These are phyloP conservation scores for Aspergillus bridgeri DNA, from an alignment of 495 filamentous ascomycete genomes.

Conservation along the genomic window DNA sequence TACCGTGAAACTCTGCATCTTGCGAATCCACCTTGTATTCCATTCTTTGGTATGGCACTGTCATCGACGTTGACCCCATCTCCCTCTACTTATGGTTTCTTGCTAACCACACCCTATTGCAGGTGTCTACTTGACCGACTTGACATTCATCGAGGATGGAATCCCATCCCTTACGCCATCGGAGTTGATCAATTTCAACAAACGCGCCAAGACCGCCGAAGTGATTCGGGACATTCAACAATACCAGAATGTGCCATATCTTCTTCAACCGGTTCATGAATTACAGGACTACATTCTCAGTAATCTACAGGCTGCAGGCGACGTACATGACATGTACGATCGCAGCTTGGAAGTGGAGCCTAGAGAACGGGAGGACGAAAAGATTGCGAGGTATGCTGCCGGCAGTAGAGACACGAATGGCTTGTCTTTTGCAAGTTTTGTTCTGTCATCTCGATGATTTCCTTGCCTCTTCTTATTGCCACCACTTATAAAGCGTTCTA, in stretches of 20 bases:
- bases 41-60: slow-evolving; percentile 80
- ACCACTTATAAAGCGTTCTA: slow-evolving; percentile 8
- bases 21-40: slow-evolving; percentile 94
- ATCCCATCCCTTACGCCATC: slow-evolving; percentile 95
- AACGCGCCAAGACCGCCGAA: slow-evolving; percentile 95
- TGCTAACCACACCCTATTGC: slow-evolving; percentile 5
- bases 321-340: slow-evolving; percentile 99
- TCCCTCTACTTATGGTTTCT: slow-evolving; percentile 14
- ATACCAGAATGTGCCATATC: slow-evolving; percentile 94
- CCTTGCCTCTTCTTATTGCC: slow-evolving; percentile 10
- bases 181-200: slow-evolving; percentile 95
- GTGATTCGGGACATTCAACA: slow-evolving; percentile 98
- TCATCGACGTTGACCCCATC: neutral
- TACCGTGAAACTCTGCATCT: slow-evolving; percentile 90
- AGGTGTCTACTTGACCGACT: slow-evolving; percentile 96
- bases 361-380: slow-evolving; percentile 93
- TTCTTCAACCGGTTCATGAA: slow-evolving; percentile 81
- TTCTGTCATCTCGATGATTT: slow-evolving; percentile 35
- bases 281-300: slow-evolving; percentile 95
- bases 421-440: slow-evolving; percentile 35
- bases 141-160: slow-evolving; percentile 98
- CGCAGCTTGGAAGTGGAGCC: slow-evolving; percentile 90
- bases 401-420: slow-evolving; percentile 35
- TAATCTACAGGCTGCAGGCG: slow-evolving; percentile 89
- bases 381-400: slow-evolving; percentile 71